These are phyloP conservation scores for Paxillus involutus DNA, from an alignment of 768 basidiomycete genomes.

Conservation along the genomic window DNA sequence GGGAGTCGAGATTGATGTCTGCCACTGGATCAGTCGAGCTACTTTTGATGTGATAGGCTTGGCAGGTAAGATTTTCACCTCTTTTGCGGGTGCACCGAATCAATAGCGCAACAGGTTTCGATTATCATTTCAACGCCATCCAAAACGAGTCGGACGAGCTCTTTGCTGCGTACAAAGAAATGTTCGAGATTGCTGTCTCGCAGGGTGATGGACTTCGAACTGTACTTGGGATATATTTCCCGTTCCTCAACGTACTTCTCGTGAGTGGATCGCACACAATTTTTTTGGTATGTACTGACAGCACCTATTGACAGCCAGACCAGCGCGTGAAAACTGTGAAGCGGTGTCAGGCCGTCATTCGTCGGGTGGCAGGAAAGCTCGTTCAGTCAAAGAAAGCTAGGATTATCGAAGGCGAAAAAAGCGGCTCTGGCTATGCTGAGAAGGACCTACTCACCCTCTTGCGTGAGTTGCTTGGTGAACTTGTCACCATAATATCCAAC, in stretches of 20 bases:
- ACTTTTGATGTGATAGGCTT: slow-evolving; percentile 91
- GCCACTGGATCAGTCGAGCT: slow-evolving; percentile 76
- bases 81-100: neutral
- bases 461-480: slow-evolving; percentile 45
- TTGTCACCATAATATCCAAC: neutral
- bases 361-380: slow-evolving; percentile 68
- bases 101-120: slow-evolving; percentile 59
- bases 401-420: slow-evolving; percentile 58
- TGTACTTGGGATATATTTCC: slow-evolving; percentile 56
- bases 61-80: slow-evolving; percentile 54
- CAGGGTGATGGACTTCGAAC: slow-evolving; percentile 48
- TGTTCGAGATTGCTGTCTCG: slow-evolving; percentile 74
- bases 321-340: slow-evolving; percentile 46
- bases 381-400: slow-evolving; percentile 79
- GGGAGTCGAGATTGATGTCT: slow-evolving; percentile 61
- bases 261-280: slow-evolving; percentile 38
- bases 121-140: slow-evolving; percentile 84
- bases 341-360: slow-evolving; percentile 61
- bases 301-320: slow-evolving; percentile 47
- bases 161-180: slow-evolving; percentile 78
- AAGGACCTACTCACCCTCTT: slow-evolving; percentile 79
- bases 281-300: neutral
- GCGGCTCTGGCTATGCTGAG: slow-evolving; percentile 51
- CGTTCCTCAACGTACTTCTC: slow-evolving; percentile 51
- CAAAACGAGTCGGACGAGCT: slow-evolving; percentile 77